A percentile compares a stretch with the other conserved stretches of the same genome.
phyloP scores from a whole-genome alignment of 805 yeast genomes.

The Candida morakotiae region DNA sequence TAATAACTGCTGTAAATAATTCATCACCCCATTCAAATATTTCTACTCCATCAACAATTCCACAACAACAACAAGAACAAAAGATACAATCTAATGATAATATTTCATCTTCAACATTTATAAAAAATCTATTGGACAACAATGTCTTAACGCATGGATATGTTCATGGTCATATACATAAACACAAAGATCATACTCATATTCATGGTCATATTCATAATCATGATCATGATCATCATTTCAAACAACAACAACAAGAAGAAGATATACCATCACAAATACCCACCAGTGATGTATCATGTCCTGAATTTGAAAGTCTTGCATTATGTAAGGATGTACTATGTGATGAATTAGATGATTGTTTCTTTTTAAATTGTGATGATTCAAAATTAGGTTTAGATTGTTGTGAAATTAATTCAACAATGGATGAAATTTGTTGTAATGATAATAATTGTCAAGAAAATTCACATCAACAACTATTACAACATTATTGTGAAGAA shows the following conservation, averaged over 20 bases:
- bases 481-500: background rate
- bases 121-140: too few relatives aligned
- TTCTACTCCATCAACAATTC: too few relatives aligned
- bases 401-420: conserved; percentile 6
- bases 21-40: too few relatives aligned
- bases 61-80: too few relatives aligned
- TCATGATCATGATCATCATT: conserved; percentile 28
- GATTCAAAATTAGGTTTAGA: conserved; percentile 9
- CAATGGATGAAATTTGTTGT: conserved; percentile 7
- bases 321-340: conserved; percentile 36
- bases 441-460: conserved; percentile 6
- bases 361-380: conserved; percentile 35
- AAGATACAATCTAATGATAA: too few relatives aligned
- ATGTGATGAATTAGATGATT: conserved; percentile 42
- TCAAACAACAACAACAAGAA: conserved; percentile 1
- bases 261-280: background rate
- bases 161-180: conserved; percentile 68
- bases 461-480: too few relatives aligned
- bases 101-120: too few relatives aligned
- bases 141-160: conserved; percentile 40
- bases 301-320: conserved; percentile 28
- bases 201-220: conserved; percentile 68
- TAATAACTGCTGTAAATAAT: too few relatives aligned
- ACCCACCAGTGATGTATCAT: conserved; percentile 11
- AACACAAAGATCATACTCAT: conserved; percentile 56